A percentile compares a stretch with the other conserved stretches of the same genome.
phyloP scores from a whole-genome alignment of 2,329 filamentous ascomycete species.

The Fusarium newnesense region DNA sequence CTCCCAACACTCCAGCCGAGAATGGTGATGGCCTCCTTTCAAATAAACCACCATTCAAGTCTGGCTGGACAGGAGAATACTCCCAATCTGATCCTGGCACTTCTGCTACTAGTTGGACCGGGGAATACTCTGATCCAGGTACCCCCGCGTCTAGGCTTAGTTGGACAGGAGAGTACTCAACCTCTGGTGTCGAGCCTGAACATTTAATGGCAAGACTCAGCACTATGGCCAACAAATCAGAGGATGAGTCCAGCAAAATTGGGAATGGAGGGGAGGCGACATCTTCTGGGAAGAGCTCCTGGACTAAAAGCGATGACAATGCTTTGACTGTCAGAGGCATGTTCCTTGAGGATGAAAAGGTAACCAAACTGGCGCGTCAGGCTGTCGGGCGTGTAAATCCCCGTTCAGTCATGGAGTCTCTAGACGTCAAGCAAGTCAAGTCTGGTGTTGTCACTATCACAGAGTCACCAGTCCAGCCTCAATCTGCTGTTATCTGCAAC shows the following conservation, averaged over 20 bases:
- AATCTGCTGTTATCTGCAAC: neutral
- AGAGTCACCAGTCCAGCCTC: neutral
- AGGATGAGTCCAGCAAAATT: neutral
- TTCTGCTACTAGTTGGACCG: neutral
- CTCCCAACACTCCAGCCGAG: neutral
- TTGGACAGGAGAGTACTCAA: neutral
- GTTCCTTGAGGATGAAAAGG: neutral
- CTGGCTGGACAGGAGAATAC: neutral
- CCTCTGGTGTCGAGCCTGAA: neutral
- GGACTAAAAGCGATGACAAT: accelerated
- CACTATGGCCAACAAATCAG: neutral
- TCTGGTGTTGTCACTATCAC: neutral
- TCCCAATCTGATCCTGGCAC: neutral
- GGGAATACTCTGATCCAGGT: neutral
- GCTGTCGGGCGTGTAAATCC: neutral
- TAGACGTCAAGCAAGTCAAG: neutral
- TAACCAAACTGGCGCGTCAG: neutral
- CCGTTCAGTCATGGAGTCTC: neutral
- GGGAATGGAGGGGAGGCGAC: accelerated
- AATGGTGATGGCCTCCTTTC: no score
- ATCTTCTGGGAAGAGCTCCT: neutral
- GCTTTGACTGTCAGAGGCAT: no score
- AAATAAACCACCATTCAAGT: no score
- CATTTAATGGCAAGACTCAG: neutral
- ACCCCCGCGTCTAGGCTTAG: neutral